These are phyloP conservation scores for Plasmodium vivax DNA, from an alignment of 169 alveolate genomes.

Conservation along the genomic window DNA sequence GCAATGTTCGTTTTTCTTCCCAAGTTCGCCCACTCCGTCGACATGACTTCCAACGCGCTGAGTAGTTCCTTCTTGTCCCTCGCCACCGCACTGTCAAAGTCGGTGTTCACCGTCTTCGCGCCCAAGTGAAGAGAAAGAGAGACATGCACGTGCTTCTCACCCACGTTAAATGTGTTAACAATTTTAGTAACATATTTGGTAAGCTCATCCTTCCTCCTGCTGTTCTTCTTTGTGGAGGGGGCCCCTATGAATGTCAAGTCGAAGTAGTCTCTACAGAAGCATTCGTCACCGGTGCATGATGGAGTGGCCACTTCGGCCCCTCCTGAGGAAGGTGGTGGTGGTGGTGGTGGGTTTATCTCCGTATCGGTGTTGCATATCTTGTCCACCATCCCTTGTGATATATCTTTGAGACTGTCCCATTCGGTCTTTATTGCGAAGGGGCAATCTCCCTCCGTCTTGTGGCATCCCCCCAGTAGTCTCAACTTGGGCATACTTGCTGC, in stretches of 20 bases:
- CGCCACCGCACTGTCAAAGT: conserved; percentile 7
- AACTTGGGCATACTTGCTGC: conserved; percentile 16
- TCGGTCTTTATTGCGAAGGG: conserved; percentile 48
- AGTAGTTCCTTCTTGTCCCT: conserved; percentile 32
- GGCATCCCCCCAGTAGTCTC: conserved; percentile 56
- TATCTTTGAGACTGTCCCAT: conserved; percentile 43
- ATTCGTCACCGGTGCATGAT: background rate
- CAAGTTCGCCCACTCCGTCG: background rate
- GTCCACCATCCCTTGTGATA: conserved; percentile 32
- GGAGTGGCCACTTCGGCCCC: background rate
- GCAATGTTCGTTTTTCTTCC: conserved; percentile 29
- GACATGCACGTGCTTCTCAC: conserved; percentile 27
- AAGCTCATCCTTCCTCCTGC: background rate
- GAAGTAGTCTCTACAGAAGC: conserved; percentile 42
- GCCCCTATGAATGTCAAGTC: conserved; percentile 52
- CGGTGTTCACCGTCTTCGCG: background rate
- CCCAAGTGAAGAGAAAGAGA: conserved; percentile 32
- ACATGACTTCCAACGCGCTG: background rate
- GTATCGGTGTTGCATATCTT: conserved; percentile 58
- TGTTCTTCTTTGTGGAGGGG: background rate
- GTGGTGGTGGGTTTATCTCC: background rate
- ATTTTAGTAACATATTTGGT: conserved; percentile 7
- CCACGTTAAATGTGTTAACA: conserved; percentile 18
- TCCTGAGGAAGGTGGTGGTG: background rate
- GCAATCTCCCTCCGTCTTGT: conserved; percentile 58